phyloP scores from a whole-genome alignment of 345 rosid genomes.

The Eucalyptus pauciflora region DNA sequence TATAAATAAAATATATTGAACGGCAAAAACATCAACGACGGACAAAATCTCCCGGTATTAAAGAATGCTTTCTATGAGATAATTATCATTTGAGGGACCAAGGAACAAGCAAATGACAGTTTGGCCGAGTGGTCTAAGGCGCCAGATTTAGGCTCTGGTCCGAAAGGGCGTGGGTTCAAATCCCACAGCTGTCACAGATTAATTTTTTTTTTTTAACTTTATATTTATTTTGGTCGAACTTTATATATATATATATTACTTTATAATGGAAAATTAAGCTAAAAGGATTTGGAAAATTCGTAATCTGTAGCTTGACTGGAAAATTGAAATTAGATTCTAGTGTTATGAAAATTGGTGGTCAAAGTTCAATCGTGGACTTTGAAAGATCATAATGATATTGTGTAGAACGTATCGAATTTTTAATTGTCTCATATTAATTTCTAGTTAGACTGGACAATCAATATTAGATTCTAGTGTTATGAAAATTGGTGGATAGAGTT shows the following conservation, averaged over 20 bases:
- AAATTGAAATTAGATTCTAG: fast-evolving
- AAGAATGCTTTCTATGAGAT: fast-evolving
- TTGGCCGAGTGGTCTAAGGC: constrained; percentile 99
- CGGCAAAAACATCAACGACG: background rate
- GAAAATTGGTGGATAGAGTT: too few relatives aligned
- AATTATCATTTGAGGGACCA: fast-evolving
- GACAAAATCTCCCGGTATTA: background rate
- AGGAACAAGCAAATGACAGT: constrained; percentile 12
- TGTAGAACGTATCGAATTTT: background rate
- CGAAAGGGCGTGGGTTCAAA: constrained; percentile 99
- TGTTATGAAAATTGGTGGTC: background rate
- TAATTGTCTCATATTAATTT: fast-evolving
- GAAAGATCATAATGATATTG: background rate
- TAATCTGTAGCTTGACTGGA: background rate
- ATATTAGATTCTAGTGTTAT: too few relatives aligned
- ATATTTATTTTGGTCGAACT: too few relatives aligned
- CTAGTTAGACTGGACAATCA: too few relatives aligned
- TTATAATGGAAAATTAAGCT: background rate
- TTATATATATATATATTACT: background rate
- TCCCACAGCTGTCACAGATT: constrained; percentile 91
- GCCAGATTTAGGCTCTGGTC: constrained; percentile 99
- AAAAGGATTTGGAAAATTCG: background rate
- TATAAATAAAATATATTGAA: background rate
- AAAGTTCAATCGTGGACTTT: background rate
- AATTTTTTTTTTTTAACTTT: background rate